Evolutionary conservation across 257 asterid genomes (phyloP).

Genomic region (Fraxinus pennsylvanica): DNA sequence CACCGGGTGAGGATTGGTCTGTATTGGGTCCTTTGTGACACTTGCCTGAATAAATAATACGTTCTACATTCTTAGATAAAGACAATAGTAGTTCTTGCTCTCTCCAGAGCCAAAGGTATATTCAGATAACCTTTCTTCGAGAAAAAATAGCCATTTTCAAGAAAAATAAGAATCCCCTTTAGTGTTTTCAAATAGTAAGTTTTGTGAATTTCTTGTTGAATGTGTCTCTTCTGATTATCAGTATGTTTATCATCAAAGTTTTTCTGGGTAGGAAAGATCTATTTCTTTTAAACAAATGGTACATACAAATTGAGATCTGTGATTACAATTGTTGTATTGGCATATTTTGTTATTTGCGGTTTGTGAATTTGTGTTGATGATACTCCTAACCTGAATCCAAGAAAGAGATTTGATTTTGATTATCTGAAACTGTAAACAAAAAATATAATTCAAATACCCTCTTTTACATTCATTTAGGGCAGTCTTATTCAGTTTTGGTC

Average conservation of each 20-base stretch:
- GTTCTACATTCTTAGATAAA: no score
- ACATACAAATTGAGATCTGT: slow-evolving; percentile 31
- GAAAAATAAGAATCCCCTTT: slow-evolving; percentile 25
- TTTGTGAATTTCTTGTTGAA: slow-evolving; percentile 15
- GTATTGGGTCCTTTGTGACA: slow-evolving; percentile 27
- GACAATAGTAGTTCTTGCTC: no score
- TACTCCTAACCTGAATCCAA: neutral
- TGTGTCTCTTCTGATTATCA: slow-evolving; percentile 19
- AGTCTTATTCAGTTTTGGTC: slow-evolving; percentile 88
- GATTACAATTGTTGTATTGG: neutral
- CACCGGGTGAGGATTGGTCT: slow-evolving; percentile 65
- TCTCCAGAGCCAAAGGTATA: neutral
- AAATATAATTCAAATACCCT: neutral
- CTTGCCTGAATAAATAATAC: no score
- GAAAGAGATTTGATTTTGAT: slow-evolving; percentile 32
- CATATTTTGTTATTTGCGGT: slow-evolving; percentile 11
- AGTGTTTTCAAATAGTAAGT: slow-evolving; percentile 29
- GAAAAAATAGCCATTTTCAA: slow-evolving; percentile 31
- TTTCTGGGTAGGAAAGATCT: slow-evolving; percentile 28
- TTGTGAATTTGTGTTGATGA: neutral
- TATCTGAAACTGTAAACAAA: neutral
- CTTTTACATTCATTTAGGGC: slow-evolving; percentile 67
- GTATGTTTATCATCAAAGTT: slow-evolving; percentile 7
- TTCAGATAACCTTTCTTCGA: neutral
- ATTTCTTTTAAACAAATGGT: slow-evolving; percentile 7